phyloP scores from a whole-genome alignment of 202 grass and related monocot species.

The Elaeis oleifera region DNA sequence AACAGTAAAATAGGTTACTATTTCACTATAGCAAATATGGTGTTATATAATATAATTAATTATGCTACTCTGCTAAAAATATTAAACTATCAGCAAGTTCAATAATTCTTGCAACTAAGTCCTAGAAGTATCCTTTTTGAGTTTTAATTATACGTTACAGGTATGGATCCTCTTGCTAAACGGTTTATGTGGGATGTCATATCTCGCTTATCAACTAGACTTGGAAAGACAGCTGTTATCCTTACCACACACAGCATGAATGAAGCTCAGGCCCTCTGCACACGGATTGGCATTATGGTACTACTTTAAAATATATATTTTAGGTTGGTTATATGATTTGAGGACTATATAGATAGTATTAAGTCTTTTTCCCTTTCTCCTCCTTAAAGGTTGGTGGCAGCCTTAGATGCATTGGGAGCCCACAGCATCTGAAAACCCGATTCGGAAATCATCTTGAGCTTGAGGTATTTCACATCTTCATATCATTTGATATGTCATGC shows the following conservation, averaged over 20 bases:
- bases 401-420: conserved; percentile 39
- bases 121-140: no score
- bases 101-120: no score
- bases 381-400: conserved; percentile 30
- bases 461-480: conserved; percentile 21
- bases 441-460: conserved; percentile 48
- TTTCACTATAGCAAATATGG: no score
- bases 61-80: no score
- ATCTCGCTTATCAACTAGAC: conserved; percentile 39
- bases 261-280: conserved; percentile 45
- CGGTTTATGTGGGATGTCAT: conserved; percentile 53
- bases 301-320: background rate
- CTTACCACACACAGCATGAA: conserved; percentile 53
- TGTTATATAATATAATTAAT: no score
- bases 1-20: background rate
- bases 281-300: conserved; percentile 48
- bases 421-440: conserved; percentile 43
- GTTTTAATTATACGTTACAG: conserved; percentile 12
- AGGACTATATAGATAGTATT: background rate
- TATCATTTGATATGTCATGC: background rate
- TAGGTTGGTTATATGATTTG: background rate
- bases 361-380: background rate
- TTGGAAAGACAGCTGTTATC: conserved; percentile 43
- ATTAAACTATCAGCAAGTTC: no score
- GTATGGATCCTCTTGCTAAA: conserved; percentile 49